Evolutionary conservation across 805 yeast genomes (phyloP).

Genomic region (Ogataea dorogensis): DNA sequence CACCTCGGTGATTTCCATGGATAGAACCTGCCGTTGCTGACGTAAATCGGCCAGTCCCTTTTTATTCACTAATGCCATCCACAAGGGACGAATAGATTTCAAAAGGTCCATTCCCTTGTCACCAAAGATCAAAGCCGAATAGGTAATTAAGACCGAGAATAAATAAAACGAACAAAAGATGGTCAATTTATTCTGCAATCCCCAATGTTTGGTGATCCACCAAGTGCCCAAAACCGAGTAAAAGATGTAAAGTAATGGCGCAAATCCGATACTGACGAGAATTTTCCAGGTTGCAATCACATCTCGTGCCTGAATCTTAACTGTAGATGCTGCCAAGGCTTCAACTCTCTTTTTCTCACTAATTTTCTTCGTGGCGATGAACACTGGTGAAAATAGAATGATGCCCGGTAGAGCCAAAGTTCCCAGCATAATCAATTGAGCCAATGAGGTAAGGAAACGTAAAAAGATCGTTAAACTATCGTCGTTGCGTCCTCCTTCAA

Average conservation of each 20-base stretch:
- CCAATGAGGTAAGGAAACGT: constrained; percentile 25
- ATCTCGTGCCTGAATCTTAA: constrained; percentile 88
- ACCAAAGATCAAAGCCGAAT: constrained; percentile 88
- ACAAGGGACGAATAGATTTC: constrained; percentile 80
- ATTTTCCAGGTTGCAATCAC: constrained; percentile 98
- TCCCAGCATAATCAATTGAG: constrained; percentile 55
- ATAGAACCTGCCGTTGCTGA: constrained; percentile 56
- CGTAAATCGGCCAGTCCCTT: constrained; percentile 58
- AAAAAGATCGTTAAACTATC: constrained; percentile 24
- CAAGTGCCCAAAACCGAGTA: constrained; percentile 66
- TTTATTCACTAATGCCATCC: constrained; percentile 60
- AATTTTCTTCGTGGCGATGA: constrained; percentile 70
- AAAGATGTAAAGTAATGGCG: constrained; percentile 79
- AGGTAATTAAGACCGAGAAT: constrained; percentile 72
- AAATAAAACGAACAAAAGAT: constrained; percentile 51
- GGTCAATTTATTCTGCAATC: constrained; percentile 20
- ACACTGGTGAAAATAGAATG: constrained; percentile 83
- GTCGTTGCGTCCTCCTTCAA: constrained; percentile 43
- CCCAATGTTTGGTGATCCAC: constrained; percentile 29
- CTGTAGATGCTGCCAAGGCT: constrained; percentile 85
- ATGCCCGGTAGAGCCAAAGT: constrained; percentile 84
- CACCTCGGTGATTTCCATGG: constrained; percentile 70
- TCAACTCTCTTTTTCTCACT: constrained; percentile 69
- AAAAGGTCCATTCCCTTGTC: constrained; percentile 90
- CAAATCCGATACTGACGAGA: constrained; percentile 80